Base-by-base conservation (phyloP, 192 early-diverging fungal species). In the Irineochytrium annulatum region DNA sequence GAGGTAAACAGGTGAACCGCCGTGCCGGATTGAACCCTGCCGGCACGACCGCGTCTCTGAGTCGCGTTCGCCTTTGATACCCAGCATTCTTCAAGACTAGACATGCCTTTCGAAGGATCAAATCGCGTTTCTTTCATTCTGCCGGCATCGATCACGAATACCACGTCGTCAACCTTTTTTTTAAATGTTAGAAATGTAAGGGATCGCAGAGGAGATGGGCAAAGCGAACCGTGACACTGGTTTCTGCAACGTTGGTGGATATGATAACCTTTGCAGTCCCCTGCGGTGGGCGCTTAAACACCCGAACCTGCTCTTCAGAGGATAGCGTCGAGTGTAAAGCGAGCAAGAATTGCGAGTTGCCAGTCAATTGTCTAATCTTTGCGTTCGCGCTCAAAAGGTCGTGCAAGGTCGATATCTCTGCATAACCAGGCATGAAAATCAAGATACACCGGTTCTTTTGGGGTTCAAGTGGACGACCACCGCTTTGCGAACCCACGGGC, bases 161-260 rank as follows among this genome's bases (percentile, higher is more conserved):
- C 65, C 65, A 69, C 37, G 67, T 85, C 83, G 4, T 66, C 67
- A 60, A 16, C 62, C 39, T 2, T 45, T 20, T 43, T 69, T 17
- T 70, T 31, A 68, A 14, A 70, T 27, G 51, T 22, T 43, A 41
- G 11, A 45, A 29, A 56, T 44, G 11, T 32, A 2, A 63, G n/a
- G 32, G 8, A 55, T 60, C n/a, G 43, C 24, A 56, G 5, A 59
- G 28, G 19, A 28, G 33, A 33, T 33, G n/a, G n/a, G n/a, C n/a
- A n/a, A n/a, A n/a, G n/a, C n/a, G n/a, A 29, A 79, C 61, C 0
- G 94, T 91, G 55, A 91, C 87, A 61, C 76, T 74, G 0, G 89
- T 91, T 65, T 90, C 89, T 2, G 89, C 89, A 34, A 91, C 83
- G 52, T 89, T 91, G n/a, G 89, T 91, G 0, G 88, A 79, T 29